Conservation (phyloP, 2,329 filamentous ascomycete species). For the Curvularia verruculosa region DNA sequence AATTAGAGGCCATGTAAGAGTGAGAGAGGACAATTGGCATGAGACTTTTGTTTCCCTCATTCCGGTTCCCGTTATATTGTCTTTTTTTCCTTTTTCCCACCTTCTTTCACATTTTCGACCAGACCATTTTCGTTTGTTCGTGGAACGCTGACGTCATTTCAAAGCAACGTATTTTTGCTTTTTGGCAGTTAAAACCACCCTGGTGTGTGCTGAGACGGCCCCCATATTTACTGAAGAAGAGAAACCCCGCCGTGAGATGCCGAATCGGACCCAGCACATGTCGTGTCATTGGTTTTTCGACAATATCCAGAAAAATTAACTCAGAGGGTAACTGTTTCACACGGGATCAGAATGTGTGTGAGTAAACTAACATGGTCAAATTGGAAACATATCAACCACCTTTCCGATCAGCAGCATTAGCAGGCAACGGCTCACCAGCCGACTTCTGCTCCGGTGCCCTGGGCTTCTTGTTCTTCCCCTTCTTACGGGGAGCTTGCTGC, state of each 20-base stretch:
- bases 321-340: not conserved
- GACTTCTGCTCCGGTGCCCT: conserved; percentile 39
- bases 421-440: conserved; percentile 51
- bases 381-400: conserved; percentile 45
- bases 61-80: too few species aligned
- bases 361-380: not conserved
- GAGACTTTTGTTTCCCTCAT: conserved; percentile 1
- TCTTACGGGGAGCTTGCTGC: conserved; percentile 26
- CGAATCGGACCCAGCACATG: not conserved
- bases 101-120: not conserved
- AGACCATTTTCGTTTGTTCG: conserved; percentile 1
- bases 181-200: too few species aligned
- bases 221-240: not conserved
- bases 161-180: not conserved
- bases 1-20: conserved; percentile 2
- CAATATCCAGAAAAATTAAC: conserved; percentile 8
- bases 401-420: conserved; percentile 54
- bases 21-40: too few species aligned
- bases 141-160: not conserved
- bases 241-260: not conserved
- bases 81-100: conserved; percentile 2
- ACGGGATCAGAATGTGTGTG: not conserved
- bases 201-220: not conserved
- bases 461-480: conserved; percentile 38
- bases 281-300: conserved; percentile 1